phyloP scores from a whole-genome alignment of 176 grass and related monocot genomes.

The Oryza meyeriana region DNA sequence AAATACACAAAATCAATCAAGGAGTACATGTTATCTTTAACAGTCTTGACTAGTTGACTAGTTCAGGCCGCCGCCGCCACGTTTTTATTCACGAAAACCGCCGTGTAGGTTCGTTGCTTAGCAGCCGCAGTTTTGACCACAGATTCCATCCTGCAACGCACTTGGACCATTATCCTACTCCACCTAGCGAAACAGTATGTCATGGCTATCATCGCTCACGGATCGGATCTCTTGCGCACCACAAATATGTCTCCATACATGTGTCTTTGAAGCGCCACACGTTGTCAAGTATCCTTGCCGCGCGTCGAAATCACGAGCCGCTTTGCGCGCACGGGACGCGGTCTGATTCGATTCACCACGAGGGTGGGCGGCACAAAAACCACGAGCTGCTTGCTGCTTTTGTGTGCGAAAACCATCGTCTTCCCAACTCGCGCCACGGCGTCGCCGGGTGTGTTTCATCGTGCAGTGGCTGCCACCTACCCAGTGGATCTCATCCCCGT shows the following conservation, averaged over 20 bases:
- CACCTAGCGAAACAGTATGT: background rate
- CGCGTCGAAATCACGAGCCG: too few species aligned
- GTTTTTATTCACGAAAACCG: background rate
- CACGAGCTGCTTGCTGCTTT: background rate
- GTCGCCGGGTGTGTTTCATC: too few species aligned
- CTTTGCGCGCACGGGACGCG: background rate
- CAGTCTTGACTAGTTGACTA: too few species aligned
- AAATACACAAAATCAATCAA: too few species aligned
- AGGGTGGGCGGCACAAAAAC: background rate
- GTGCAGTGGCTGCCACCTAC: too few species aligned
- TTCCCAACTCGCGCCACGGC: too few species aligned
- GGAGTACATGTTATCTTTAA: too few species aligned
- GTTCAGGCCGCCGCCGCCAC: too few species aligned
- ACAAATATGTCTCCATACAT: too few species aligned
- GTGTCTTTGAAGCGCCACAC: background rate
- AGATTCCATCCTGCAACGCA: background rate
- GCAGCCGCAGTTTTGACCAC: constrained; percentile 21
- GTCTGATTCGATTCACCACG: background rate
- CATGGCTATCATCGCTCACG: background rate
- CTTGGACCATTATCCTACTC: background rate
- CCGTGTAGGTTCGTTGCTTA: background rate
- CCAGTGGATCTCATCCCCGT: background rate
- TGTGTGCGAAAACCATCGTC: background rate
- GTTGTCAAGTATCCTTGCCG: too few species aligned
- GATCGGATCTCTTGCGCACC: background rate